Percentiles rank a stretch among this genome's conserved stretches.
Conservation (phyloP, 768 basidiomycete genomes). For the Collybiopsis confluens region DNA sequence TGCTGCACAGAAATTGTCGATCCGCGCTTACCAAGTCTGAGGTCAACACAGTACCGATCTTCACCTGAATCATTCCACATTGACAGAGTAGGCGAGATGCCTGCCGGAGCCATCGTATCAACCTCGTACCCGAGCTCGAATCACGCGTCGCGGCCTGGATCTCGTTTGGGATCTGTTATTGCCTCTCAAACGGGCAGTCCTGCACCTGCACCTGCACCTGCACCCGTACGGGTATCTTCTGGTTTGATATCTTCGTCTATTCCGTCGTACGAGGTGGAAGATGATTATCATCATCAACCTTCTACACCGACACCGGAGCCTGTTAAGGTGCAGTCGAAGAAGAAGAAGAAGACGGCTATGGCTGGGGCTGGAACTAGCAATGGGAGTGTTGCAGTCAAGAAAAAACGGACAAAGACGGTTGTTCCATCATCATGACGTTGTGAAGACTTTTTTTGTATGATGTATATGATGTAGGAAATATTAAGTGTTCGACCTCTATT, state of each 20-base stretch:
- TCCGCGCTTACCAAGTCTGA: conserved; percentile 42
- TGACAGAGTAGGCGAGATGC: conserved; percentile 86
- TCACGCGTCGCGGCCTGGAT: too few relatives aligned
- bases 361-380: conserved; percentile 43
- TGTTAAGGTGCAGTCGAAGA: conserved; percentile 70
- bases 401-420: conserved; percentile 51
- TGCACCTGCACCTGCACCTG: conserved; percentile 16
- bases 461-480: background rate
- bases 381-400: too few relatives aligned
- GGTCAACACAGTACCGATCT: conserved; percentile 33
- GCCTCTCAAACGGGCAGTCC: conserved; percentile 23
- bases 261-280: conserved; percentile 50
- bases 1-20: conserved; percentile 21
- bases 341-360: conserved; percentile 55
- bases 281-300: conserved; percentile 43
- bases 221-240: conserved; percentile 19
- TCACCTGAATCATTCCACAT: conserved; percentile 52
- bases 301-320: conserved; percentile 60
- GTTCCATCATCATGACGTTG: background rate
- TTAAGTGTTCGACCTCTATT: too few relatives aligned
- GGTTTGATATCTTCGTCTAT: conserved; percentile 29
- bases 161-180: conserved; percentile 18
- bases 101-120: conserved; percentile 39
- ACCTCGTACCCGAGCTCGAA: too few relatives aligned
- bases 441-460: background rate